Conservation (phyloP, 176 grass and related monocot species). For the Eleusine coracana region DNA sequence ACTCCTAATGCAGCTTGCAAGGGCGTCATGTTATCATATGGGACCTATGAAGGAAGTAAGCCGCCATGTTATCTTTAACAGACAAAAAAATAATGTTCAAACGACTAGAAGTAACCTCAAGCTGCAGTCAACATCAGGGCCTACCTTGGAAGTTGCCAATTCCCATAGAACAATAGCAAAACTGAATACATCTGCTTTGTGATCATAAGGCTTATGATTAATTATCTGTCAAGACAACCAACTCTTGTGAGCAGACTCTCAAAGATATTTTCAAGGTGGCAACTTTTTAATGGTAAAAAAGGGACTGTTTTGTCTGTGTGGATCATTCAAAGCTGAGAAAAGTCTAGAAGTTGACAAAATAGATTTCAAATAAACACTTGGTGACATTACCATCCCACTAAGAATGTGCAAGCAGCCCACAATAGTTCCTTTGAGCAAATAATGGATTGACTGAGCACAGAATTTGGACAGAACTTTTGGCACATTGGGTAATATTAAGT, state of each 20-base stretch:
- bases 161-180: conserved; percentile 97
- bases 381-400: too few relatives aligned
- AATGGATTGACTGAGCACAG: too few relatives aligned
- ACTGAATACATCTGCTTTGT: conserved; percentile 97
- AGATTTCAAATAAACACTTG: too few relatives aligned
- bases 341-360: too few relatives aligned
- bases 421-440: too few relatives aligned
- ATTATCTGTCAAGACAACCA: conserved; percentile 72
- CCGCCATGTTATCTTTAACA: conserved; percentile 20
- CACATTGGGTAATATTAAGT: too few relatives aligned
- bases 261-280: conserved; percentile 4
- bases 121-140: conserved; percentile 22
- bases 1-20: conserved; percentile 96
- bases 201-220: conserved; percentile 86
- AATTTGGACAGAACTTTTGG: too few relatives aligned
- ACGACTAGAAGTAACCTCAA: conserved; percentile 19
- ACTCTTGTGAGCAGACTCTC: background rate
- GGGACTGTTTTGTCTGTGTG: background rate
- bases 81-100: conserved; percentile 14
- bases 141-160: conserved; percentile 75
- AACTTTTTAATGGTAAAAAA: background rate
- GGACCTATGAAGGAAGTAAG: conserved; percentile 54
- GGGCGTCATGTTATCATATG: conserved; percentile 88
- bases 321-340: background rate
- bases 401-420: too few relatives aligned